Percentiles rank a stretch among this genome's conserved stretches.
These are phyloP conservation scores for Aspergillus sojae DNA, from an alignment of 2,329 filamentous ascomycete species.

Conservation along the genomic window DNA sequence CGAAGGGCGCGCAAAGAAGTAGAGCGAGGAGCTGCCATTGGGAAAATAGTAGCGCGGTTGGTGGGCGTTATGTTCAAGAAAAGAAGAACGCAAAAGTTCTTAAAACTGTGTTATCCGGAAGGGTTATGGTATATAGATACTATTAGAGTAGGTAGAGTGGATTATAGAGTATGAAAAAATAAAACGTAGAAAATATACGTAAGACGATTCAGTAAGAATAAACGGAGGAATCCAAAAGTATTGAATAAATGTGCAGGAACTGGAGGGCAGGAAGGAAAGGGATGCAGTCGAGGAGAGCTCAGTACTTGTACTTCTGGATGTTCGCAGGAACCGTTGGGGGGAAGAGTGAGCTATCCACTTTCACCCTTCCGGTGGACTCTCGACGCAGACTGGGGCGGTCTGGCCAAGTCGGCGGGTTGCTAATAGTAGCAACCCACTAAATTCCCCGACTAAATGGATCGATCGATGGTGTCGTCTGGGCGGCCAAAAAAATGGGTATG, in stretches of 20 bases:
- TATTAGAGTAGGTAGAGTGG: not conserved
- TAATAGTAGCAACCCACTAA: slow-evolving; percentile 5
- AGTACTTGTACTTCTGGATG: slow-evolving; percentile 17
- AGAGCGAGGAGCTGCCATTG: slow-evolving; percentile 50
- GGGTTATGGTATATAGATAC: not conserved
- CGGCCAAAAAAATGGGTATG: not conserved
- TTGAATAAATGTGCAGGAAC: slow-evolving; percentile 3
- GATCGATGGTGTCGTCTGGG: slow-evolving; percentile 5
- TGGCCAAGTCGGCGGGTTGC: slow-evolving; percentile 6
- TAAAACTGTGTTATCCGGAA: not conserved
- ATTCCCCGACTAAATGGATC: slow-evolving; percentile 4
- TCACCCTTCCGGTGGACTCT: slow-evolving; percentile 5
- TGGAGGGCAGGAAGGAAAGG: slow-evolving; percentile 12
- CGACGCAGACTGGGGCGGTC: slow-evolving; percentile 1
- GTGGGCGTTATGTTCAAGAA: not conserved
- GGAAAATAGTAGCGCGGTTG: not conserved
- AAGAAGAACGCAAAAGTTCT: not conserved
- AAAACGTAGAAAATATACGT: slow-evolving; percentile 4
- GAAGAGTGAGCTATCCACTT: slow-evolving; percentile 20
- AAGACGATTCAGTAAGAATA: not conserved
- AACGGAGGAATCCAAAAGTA: not conserved
- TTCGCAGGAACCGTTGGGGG: slow-evolving; percentile 28
- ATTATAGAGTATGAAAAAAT: not conserved
- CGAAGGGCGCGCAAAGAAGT: slow-evolving; percentile 50
- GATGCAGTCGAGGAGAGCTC: slow-evolving; percentile 10